Evolutionary conservation across 2,329 filamentous ascomycete species (phyloP).

Genomic region (Ascochyta fabae): DNA sequence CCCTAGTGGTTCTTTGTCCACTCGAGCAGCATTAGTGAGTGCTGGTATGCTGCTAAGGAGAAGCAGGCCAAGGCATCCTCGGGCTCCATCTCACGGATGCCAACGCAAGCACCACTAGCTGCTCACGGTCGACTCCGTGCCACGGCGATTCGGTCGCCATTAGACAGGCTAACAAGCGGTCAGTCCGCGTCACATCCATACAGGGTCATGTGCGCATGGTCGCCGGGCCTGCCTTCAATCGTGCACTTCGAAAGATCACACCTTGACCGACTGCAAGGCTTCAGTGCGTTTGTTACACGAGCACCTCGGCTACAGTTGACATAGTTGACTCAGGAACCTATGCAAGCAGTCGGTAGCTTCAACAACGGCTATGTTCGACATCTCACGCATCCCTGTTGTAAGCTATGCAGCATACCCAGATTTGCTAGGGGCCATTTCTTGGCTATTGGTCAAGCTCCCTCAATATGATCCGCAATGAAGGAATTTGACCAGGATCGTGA

Average conservation of each 20-base stretch:
- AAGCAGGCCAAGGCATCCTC: background rate
- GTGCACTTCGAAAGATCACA: background rate
- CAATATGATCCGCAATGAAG: background rate
- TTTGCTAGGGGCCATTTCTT: background rate
- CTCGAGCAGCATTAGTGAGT: conserved; percentile 5
- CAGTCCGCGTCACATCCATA: conserved; percentile 1
- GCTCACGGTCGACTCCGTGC: conserved; percentile 14
- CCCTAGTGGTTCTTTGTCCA: conserved; percentile 10
- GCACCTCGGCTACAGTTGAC: background rate
- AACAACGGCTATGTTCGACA: conserved; percentile 4
- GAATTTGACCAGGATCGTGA: background rate
- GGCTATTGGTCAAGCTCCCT: background rate
- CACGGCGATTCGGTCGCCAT: conserved; percentile 1
- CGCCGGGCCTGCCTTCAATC: too few relatives aligned
- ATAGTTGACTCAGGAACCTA: conserved; percentile 5
- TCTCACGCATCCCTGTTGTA: background rate
- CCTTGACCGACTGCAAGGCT: conserved; percentile 1
- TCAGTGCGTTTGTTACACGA: background rate
- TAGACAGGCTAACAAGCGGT: conserved; percentile 8
- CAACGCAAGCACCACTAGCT: conserved; percentile 17
- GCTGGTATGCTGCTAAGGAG: conserved; percentile 1
- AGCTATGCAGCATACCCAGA: background rate
- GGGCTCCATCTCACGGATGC: conserved; percentile 1
- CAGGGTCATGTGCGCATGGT: conserved; percentile 2
- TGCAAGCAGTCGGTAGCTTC: background rate